phyloP scores from a whole-genome alignment of 2,329 filamentous ascomycete genomes.

The Fusarium begoniae region DNA sequence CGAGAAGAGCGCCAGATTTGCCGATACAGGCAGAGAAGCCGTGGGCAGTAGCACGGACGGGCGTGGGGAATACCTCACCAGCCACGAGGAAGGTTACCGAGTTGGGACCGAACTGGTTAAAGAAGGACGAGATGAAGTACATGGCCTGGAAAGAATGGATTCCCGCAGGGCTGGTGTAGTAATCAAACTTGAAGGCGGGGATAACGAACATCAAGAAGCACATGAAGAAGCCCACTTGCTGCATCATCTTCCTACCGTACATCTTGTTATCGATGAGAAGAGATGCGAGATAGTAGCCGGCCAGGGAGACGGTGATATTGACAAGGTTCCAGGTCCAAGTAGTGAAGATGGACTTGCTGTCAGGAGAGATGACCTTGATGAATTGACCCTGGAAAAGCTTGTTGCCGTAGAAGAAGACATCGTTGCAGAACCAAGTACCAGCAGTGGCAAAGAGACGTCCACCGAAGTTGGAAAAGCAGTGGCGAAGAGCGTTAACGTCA shows the following conservation, averaged over 20 bases:
- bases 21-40: conserved; percentile 92
- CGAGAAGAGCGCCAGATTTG: conserved; percentile 87
- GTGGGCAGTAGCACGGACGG: conserved; percentile 91
- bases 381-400: conserved; percentile 96
- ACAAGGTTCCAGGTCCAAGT: conserved; percentile 92
- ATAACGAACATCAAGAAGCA: conserved; percentile 94
- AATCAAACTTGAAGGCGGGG: conserved; percentile 86
- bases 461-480: conserved; percentile 85
- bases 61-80: conserved; percentile 95
- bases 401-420: conserved; percentile 99
- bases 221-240: conserved; percentile 91
- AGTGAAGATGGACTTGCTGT: conserved; percentile 78
- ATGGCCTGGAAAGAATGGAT: conserved; percentile 95
- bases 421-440: conserved; percentile 93
- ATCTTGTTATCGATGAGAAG: conserved; percentile 95
- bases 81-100: conserved; percentile 95
- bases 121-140: conserved; percentile 98
- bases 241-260: conserved; percentile 96
- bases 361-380: conserved; percentile 80
- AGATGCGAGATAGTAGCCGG: conserved; percentile 89
- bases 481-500: conserved; percentile 81
- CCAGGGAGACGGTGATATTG: conserved; percentile 87
- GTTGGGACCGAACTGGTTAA: conserved; percentile 99
- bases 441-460: conserved; percentile 87
- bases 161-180: conserved; percentile 77